Percentiles rank a stretch among this genome's conserved stretches.
Conservation (phyloP, 1,284 basidiomycete species). For the Somion occarium region DNA sequence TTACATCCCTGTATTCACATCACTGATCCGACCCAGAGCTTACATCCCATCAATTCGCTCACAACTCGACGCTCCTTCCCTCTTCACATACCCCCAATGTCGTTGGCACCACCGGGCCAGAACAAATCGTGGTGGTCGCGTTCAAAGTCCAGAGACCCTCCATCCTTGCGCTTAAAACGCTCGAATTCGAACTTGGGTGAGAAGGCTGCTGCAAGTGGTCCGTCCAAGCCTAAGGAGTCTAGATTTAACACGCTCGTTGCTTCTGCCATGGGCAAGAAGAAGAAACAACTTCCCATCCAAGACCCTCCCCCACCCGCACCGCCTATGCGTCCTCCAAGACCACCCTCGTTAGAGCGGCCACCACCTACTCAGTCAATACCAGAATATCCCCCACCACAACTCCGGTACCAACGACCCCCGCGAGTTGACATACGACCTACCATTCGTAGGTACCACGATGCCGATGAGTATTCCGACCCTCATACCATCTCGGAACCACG, state of each 20-base stretch:
- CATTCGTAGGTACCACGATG: slow-evolving; percentile 36
- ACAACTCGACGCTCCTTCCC: slow-evolving; percentile 11
- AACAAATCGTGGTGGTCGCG: slow-evolving; percentile 32
- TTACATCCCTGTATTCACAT: slow-evolving; percentile 5
- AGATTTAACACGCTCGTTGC: slow-evolving; percentile 49
- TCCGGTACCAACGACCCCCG: slow-evolving; percentile 32
- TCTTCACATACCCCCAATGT: slow-evolving; percentile 21
- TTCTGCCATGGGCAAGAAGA: slow-evolving; percentile 57
- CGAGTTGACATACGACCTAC: slow-evolving; percentile 38
- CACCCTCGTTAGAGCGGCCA: slow-evolving; percentile 22
- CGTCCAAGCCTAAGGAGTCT: slow-evolving; percentile 25
- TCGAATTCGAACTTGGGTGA: slow-evolving; percentile 18
- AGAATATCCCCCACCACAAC: slow-evolving; percentile 22
- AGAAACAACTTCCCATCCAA: slow-evolving; percentile 51
- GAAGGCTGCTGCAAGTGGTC: slow-evolving; percentile 16
- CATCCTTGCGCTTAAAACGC: slow-evolving; percentile 14
- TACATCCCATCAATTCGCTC: neutral
- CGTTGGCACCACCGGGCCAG: slow-evolving; percentile 17
- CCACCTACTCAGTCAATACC: slow-evolving; percentile 18
- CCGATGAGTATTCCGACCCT: slow-evolving; percentile 24
- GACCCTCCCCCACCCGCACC: slow-evolving; percentile 33
- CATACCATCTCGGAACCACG: slow-evolving; percentile 32
- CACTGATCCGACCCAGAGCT: slow-evolving; percentile 17
- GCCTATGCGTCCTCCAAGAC: slow-evolving; percentile 15
- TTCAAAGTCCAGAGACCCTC: slow-evolving; percentile 25